Evolutionary conservation across 257 asterid genomes (phyloP).

Genomic region (Lycium ferocissimum): DNA sequence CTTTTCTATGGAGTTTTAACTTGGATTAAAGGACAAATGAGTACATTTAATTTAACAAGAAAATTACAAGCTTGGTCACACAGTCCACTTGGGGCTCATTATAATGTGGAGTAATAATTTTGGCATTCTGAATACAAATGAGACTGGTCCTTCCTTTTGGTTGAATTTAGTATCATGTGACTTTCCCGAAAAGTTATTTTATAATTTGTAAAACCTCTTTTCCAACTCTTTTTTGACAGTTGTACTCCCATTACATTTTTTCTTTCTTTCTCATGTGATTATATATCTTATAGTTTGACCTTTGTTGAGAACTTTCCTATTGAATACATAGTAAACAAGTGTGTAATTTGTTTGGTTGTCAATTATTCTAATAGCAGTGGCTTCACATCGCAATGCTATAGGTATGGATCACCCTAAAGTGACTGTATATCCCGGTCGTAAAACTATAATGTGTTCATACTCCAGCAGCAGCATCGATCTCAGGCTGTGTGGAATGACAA

Average conservation of each 20-base stretch:
- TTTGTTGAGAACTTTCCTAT: constrained; percentile 46
- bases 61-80: constrained; percentile 46
- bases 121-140: constrained; percentile 53
- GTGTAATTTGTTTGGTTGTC: no score
- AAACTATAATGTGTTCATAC: no score
- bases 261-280: constrained; percentile 44
- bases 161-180: constrained; percentile 72
- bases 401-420: no score
- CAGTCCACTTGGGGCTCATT: constrained; percentile 54
- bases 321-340: background rate
- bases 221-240: constrained; percentile 60
- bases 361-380: no score
- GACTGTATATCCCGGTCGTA: no score
- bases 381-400: no score
- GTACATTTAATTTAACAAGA: background rate
- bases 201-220: constrained; percentile 18
- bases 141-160: constrained; percentile 71
- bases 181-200: constrained; percentile 33
- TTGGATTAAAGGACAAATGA: background rate
- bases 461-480: no score
- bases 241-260: constrained; percentile 39
- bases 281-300: constrained; percentile 57
- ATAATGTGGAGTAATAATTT: constrained; percentile 71
- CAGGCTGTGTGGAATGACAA: no score
- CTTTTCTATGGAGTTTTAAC: constrained; percentile 32